Evolutionary conservation across 2,329 filamentous ascomycete genomes (phyloP).

Genomic region (Beauveria sp.): DNA sequence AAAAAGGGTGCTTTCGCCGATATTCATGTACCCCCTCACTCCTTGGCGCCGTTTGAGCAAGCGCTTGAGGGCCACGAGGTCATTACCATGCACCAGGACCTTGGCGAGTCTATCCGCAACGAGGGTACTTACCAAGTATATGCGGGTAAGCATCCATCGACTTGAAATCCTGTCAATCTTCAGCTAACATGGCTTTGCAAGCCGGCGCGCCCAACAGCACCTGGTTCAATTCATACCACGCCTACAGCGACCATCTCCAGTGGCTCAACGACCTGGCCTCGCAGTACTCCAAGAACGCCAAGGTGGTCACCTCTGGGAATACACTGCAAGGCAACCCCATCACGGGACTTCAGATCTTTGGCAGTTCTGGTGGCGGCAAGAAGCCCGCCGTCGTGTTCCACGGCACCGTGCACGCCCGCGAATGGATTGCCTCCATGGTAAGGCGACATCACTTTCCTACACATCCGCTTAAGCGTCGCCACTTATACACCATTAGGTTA

Average conservation of each 20-base stretch:
- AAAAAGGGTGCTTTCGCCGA: conserved; percentile 29
- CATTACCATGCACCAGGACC: conserved; percentile 30
- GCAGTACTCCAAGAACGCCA: conserved; percentile 34
- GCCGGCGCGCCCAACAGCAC: conserved; percentile 22
- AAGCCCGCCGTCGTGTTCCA: conserved; percentile 48
- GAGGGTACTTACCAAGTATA: conserved; percentile 26
- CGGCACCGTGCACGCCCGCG: conserved; percentile 50
- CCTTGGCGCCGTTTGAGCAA: conserved; percentile 25
- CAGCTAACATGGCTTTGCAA: conserved; percentile 6
- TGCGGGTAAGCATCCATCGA: conserved; percentile 5
- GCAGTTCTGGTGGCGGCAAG: conserved; percentile 31
- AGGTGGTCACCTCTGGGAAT: conserved; percentile 40
- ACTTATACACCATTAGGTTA: conserved; percentile 20
- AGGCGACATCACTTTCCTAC: background rate
- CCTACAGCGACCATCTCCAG: conserved; percentile 40
- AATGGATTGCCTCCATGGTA: conserved; percentile 52
- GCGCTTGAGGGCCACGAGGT: conserved; percentile 24
- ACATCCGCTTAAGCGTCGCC: background rate
- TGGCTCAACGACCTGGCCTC: conserved; percentile 39
- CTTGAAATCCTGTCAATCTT: background rate
- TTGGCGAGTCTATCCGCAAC: conserved; percentile 29
- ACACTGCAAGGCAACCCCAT: conserved; percentile 46
- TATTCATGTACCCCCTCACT: conserved; percentile 30
- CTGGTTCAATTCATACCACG: conserved; percentile 48
- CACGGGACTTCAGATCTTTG: conserved; percentile 52